Percentiles rank a stretch among this genome's conserved stretches.
phyloP scores from a whole-genome alignment of 169 alveolate genomes.

The Plasmodium malariae region DNA sequence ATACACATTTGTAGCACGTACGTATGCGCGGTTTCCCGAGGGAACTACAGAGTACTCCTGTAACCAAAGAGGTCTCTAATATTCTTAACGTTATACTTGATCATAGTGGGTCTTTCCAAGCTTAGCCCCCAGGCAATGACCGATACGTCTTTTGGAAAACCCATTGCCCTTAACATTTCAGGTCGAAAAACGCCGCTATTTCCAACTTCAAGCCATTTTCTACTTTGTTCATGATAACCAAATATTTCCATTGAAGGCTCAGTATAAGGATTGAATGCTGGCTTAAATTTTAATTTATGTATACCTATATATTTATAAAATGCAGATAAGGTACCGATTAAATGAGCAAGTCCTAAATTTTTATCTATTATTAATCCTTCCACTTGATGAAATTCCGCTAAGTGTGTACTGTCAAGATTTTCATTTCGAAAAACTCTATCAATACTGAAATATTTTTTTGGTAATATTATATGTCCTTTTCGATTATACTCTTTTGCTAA shows the following conservation, averaged over 20 bases:
- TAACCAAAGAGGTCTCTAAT: constrained; percentile 98
- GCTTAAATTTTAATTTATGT: constrained; percentile 93
- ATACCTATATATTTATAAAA: constrained; percentile 97
- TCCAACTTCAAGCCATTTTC: constrained; percentile 98
- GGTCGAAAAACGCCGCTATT: constrained; percentile 99
- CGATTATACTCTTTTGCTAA: constrained; percentile 94
- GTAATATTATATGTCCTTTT: constrained; percentile 83
- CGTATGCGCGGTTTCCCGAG: not conserved
- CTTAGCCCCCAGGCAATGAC: constrained; percentile 99
- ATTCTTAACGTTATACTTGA: constrained; percentile 95
- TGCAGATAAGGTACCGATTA: constrained; percentile 92
- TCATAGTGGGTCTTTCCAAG: constrained; percentile 99
- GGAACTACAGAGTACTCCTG: constrained; percentile 9
- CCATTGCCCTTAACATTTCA: constrained; percentile 99
- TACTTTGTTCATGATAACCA: constrained; percentile 97
- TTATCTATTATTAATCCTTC: constrained; percentile 96
- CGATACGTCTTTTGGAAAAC: constrained; percentile 97
- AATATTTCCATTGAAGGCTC: constrained; percentile 99
- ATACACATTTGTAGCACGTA: not conserved
- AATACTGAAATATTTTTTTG: constrained; percentile 97
- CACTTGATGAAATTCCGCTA: constrained; percentile 99
- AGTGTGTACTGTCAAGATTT: constrained; percentile 98
- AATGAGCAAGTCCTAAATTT: constrained; percentile 93
- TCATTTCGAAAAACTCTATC: constrained; percentile 99
- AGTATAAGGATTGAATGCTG: constrained; percentile 99